Conservation (phyloP, 345 rosid species). For the Gossypium herbaceum region DNA sequence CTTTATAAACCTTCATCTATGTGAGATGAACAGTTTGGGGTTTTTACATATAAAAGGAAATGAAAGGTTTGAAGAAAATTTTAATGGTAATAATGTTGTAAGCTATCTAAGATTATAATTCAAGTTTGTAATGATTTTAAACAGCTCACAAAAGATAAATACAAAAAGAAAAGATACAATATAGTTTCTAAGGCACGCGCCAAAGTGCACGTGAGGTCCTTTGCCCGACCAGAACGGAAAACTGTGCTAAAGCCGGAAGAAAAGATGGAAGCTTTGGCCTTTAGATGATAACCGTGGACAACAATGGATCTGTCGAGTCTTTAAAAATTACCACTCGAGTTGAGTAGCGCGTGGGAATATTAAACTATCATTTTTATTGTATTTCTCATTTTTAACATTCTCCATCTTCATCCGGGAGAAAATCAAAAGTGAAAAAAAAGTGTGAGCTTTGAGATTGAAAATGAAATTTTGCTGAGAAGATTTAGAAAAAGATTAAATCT, state of each 20-base stretch:
- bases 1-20: neutral
- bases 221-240: neutral
- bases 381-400: neutral
- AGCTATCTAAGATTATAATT: neutral
- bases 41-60: neutral
- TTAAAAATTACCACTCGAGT: neutral
- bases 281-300: no score
- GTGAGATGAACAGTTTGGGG: neutral
- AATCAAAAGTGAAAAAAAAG: neutral
- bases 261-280: neutral
- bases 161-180: neutral
- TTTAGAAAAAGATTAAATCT: neutral
- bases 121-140: no score
- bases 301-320: neutral
- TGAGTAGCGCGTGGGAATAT: neutral
- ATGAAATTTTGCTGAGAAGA: neutral
- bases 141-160: no score
- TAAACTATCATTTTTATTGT: no score
- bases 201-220: neutral
- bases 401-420: neutral
- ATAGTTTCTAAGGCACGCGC: neutral
- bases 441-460: neutral
- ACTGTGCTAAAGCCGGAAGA: neutral
- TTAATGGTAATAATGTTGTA: neutral
- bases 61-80: neutral